Percentiles rank a stretch among this genome's conserved stretches.
phyloP scores from a whole-genome alignment of 2,329 filamentous ascomycete genomes.

The Aspergillus persii region DNA sequence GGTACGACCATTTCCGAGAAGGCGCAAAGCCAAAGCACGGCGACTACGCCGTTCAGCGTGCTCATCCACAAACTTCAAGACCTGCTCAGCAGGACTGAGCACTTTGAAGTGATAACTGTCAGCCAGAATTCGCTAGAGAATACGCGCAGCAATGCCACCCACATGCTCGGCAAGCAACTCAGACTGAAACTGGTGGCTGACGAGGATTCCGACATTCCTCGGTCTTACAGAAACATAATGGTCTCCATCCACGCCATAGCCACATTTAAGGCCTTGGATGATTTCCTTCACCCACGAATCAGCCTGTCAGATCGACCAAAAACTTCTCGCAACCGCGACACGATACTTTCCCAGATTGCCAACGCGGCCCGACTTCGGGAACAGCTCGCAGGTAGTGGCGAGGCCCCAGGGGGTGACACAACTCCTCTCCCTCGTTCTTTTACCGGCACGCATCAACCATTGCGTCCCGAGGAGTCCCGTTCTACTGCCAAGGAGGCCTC shows the following conservation, averaged over 20 bases:
- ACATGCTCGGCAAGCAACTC: constrained; percentile 95
- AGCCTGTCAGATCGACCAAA: constrained; percentile 73
- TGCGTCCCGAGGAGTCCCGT: constrained; percentile 13
- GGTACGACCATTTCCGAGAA: constrained; percentile 61
- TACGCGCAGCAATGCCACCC: constrained; percentile 84
- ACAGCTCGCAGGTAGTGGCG: constrained; percentile 35
- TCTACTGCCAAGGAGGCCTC: constrained; percentile 42
- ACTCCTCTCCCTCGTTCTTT: constrained; percentile 20
- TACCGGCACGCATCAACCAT: constrained; percentile 16
- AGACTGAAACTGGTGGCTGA: constrained; percentile 85
- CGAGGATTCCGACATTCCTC: constrained; percentile 81
- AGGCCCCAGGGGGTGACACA: constrained; percentile 34
- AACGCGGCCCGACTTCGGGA: constrained; percentile 65
- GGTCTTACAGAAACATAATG: constrained; percentile 88
- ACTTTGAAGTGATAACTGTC: constrained; percentile 96
- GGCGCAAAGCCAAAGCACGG: constrained; percentile 62
- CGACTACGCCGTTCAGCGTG: constrained; percentile 82
- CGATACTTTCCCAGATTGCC: constrained; percentile 69
- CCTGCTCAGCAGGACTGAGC: constrained; percentile 90
- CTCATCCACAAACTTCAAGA: constrained; percentile 94
- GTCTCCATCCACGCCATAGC: constrained; percentile 98
- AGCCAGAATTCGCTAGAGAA: constrained; percentile 89
- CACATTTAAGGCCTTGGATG: constrained; percentile 93
- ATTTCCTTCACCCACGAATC: constrained; percentile 90
- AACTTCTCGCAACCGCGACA: constrained; percentile 57